phyloP scores from a whole-genome alignment of 202 grass and related monocot genomes.

The Saccharum hybrid region DNA sequence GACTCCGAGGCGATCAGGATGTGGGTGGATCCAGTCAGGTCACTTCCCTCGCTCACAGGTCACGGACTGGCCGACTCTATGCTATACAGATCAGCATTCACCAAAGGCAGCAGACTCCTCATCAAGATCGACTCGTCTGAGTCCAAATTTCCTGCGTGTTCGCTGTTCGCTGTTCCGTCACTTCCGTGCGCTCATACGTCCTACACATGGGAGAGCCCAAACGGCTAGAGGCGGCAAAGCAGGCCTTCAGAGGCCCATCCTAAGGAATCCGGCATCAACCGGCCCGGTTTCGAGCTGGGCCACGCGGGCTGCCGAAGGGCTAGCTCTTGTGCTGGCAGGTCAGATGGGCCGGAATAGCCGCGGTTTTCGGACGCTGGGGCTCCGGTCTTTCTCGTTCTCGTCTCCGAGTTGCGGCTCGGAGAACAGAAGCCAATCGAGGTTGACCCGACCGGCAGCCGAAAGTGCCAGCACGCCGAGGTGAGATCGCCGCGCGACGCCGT shows the following conservation, averaged over 20 bases:
- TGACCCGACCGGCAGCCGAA: not conserved
- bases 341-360: not conserved
- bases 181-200: too few species aligned
- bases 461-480: not conserved
- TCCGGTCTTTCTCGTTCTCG: not conserved
- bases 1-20: not conserved
- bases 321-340: not conserved
- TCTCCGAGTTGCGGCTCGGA: not conserved
- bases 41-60: not conserved
- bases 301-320: not conserved
- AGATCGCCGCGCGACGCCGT: not conserved
- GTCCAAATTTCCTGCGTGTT: not conserved
- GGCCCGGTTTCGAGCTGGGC: not conserved
- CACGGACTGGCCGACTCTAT: too few species aligned
- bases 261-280: not conserved
- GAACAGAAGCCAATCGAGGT: slow-evolving; percentile 4
- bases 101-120: not conserved
- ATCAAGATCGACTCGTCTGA: not conserved
- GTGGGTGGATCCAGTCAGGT: not conserved
- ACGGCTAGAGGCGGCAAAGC: not conserved
- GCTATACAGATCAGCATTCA: slow-evolving; percentile 21
- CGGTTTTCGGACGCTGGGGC: not conserved
- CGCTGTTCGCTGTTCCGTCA: too few species aligned
- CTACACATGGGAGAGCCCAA: too few species aligned
- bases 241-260: not conserved